Evolutionary conservation across 768 basidiomycete species (phyloP).

Genomic region (Tylopilus subfusipes): DNA sequence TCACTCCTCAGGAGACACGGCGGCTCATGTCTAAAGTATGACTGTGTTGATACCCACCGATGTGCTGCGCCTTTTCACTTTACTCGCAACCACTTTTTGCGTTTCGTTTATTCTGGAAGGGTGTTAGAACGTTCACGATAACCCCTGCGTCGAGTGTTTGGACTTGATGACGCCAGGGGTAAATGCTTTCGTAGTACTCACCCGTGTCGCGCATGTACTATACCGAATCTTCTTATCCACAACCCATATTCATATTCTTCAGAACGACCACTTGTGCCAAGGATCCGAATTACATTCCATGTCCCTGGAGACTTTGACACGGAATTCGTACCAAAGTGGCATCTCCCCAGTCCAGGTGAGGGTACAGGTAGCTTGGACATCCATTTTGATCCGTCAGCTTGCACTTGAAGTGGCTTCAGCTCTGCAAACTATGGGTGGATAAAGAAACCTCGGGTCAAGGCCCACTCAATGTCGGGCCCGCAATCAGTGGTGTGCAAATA

Average conservation of each 20-base stretch:
- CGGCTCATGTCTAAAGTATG: slow-evolving; percentile 84
- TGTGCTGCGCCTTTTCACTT: neutral
- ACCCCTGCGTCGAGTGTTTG: neutral
- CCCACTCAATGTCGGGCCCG: slow-evolving; percentile 42
- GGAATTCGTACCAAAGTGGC: slow-evolving; percentile 72
- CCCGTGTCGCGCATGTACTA: neutral
- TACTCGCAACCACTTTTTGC: neutral
- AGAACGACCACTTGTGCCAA: neutral
- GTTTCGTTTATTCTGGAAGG: neutral
- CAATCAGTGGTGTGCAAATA: slow-evolving; percentile 52
- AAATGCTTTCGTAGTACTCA: neutral
- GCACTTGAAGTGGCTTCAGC: slow-evolving; percentile 56
- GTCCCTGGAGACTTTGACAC: slow-evolving; percentile 67
- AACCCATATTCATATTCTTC: neutral
- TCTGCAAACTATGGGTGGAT: slow-evolving; percentile 60
- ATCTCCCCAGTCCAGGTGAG: slow-evolving; percentile 61
- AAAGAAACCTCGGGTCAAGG: slow-evolving; percentile 42
- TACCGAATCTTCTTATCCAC: neutral
- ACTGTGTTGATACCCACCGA: slow-evolving; percentile 7
- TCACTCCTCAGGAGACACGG: slow-evolving; percentile 93
- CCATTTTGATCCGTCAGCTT: slow-evolving; percentile 1
- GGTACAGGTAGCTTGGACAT: neutral
- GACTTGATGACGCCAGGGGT: neutral
- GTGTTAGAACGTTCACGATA: neutral
- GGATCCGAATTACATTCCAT: slow-evolving; percentile 32